phyloP scores from a whole-genome alignment of 208 protist species.

The Histomonas meleagridis region DNA sequence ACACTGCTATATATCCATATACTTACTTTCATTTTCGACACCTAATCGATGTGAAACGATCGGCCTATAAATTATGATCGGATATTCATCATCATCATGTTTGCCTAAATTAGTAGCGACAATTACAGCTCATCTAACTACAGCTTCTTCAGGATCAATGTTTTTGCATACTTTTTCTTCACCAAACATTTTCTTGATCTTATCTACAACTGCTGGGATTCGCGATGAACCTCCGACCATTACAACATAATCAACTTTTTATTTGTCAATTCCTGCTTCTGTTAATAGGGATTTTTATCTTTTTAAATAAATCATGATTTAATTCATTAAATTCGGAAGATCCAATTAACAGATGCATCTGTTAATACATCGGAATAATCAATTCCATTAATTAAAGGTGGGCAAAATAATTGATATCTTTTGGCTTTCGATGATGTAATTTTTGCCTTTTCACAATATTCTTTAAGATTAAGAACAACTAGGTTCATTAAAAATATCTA shows the following conservation, averaged over 20 bases:
- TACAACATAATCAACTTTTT: constrained; percentile 49
- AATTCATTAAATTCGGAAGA: constrained; percentile 57
- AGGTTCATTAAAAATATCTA: too few relatives aligned
- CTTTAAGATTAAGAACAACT: too few relatives aligned
- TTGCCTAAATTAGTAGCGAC: constrained; percentile 44
- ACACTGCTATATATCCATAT: too few relatives aligned
- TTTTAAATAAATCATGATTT: constrained; percentile 46
- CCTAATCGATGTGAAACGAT: too few relatives aligned
- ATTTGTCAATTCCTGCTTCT: constrained; percentile 42
- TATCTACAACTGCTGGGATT: constrained; percentile 47
- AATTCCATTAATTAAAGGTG: too few relatives aligned
- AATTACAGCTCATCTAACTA: constrained; percentile 52
- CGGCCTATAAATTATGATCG: too few relatives aligned
- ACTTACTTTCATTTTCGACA: too few relatives aligned
- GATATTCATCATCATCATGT: background rate
- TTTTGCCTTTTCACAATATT: too few relatives aligned
- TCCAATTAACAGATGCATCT: too few relatives aligned
- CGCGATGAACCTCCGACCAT: constrained; percentile 53
- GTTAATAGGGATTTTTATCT: constrained; percentile 41
- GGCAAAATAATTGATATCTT: too few relatives aligned
- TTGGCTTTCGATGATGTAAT: too few relatives aligned
- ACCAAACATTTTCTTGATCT: constrained; percentile 53
- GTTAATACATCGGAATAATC: too few relatives aligned
- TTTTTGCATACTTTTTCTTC: constrained; percentile 49
- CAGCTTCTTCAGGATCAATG: constrained; percentile 56